Evolutionary conservation across 2,329 filamentous ascomycete genomes (phyloP).

Genomic region (Botrytis aclada): DNA sequence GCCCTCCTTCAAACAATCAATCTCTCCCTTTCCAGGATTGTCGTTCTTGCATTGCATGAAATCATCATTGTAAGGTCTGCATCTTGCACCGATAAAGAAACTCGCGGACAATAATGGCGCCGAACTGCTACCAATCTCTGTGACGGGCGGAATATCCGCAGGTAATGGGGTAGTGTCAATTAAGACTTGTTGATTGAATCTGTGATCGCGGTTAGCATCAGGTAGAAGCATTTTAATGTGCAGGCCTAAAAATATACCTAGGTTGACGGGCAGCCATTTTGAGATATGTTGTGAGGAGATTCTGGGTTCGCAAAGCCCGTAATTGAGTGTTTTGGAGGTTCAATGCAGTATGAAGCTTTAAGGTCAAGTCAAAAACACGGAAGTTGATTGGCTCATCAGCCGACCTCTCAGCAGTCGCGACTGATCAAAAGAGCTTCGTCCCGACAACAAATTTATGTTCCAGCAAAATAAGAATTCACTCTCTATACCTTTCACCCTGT

Average conservation of each 20-base stretch:
- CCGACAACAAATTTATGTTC: conserved; percentile 18
- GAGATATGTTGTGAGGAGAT: conserved; percentile 22
- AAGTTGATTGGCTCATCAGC: conserved; percentile 30
- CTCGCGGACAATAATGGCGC: conserved; percentile 87
- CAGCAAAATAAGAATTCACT: conserved; percentile 10
- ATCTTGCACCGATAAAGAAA: conserved; percentile 96
- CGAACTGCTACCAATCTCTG: conserved; percentile 89
- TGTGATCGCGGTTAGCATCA: conserved; percentile 45
- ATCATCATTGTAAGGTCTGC: conserved; percentile 95
- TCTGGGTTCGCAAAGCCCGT: conserved; percentile 29
- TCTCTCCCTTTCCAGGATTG: conserved; percentile 83
- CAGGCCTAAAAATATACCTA: conserved; percentile 24
- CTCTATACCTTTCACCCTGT: neutral
- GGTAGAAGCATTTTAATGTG: neutral
- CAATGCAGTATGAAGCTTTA: conserved; percentile 27
- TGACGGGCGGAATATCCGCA: conserved; percentile 84
- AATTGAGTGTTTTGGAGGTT: conserved; percentile 39
- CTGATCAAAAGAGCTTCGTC: conserved; percentile 23
- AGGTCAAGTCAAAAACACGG: conserved; percentile 36
- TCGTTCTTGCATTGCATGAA: conserved; percentile 99
- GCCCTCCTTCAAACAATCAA: conserved; percentile 94
- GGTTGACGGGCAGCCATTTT: conserved; percentile 36
- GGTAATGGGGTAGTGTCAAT: conserved; percentile 96
- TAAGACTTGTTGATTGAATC: conserved; percentile 92
- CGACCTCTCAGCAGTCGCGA: conserved; percentile 23